Evolutionary conservation across 2,329 filamentous ascomycete genomes (phyloP).

Genomic region (Hymenoscyphus salicellus): DNA sequence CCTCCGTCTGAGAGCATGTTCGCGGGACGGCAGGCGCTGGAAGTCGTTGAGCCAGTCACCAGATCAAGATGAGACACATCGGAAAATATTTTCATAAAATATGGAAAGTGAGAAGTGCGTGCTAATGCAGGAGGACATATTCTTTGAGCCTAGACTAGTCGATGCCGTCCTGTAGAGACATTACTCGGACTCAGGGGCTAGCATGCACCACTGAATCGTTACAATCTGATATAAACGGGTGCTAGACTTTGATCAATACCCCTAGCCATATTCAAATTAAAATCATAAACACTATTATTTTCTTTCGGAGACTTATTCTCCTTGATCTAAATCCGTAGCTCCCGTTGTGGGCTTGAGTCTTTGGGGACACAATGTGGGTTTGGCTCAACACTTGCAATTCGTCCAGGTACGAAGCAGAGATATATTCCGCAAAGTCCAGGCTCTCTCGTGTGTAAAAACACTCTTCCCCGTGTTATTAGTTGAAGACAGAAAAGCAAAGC

Average conservation of each 20-base stretch:
- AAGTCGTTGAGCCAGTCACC: neutral
- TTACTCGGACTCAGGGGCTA: neutral
- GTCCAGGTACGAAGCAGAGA: neutral
- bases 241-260: neutral
- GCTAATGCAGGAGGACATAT: neutral
- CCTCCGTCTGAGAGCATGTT: neutral
- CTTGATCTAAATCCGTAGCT: neutral
- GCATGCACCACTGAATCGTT: neutral
- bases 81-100: neutral
- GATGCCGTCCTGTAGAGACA: neutral
- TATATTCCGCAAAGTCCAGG: neutral
- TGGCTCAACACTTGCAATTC: neutral
- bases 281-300: neutral
- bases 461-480: neutral
- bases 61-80: neutral
- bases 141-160: neutral
- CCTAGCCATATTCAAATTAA: neutral
- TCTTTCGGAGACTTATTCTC: neutral
- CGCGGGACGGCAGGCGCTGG: neutral
- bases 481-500: neutral
- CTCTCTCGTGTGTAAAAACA: neutral
- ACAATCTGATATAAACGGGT: constrained; percentile 8
- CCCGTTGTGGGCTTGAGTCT: neutral
- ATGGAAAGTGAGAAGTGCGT: neutral
- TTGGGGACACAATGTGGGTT: neutral